phyloP scores from a whole-genome alignment of 1,284 basidiomycete genomes.

The Apiotrichum gamsii region DNA sequence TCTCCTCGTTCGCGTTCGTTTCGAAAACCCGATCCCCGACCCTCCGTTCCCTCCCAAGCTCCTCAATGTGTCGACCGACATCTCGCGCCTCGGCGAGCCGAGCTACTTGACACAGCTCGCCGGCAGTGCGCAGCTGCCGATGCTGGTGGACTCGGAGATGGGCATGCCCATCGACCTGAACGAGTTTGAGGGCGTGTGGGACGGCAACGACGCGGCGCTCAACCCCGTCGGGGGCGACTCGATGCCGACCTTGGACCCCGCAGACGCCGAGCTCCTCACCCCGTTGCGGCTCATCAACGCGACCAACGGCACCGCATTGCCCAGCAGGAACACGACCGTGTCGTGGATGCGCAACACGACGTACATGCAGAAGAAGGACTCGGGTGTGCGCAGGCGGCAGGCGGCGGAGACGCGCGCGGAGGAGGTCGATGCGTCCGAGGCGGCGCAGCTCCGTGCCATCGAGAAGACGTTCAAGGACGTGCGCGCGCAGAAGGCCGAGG shows the following conservation, averaged over 20 bases:
- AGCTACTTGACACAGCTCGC: constrained; percentile 75
- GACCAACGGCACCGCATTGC: constrained; percentile 12
- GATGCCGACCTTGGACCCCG: constrained; percentile 30
- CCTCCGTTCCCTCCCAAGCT: constrained; percentile 93
- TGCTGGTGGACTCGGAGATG: constrained; percentile 89
- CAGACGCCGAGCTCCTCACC: constrained; percentile 33
- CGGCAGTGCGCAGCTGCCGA: constrained; percentile 71
- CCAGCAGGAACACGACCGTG: constrained; percentile 52
- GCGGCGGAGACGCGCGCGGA: constrained; percentile 41
- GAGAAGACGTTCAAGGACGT: constrained; percentile 69
- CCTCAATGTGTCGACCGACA: constrained; percentile 76
- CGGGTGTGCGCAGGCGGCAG: constrained; percentile 18
- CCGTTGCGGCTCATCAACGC: constrained; percentile 21
- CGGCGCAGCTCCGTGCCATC: constrained; percentile 73
- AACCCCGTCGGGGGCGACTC: constrained; percentile 70
- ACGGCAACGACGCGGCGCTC: constrained; percentile 62
- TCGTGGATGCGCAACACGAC: constrained; percentile 85
- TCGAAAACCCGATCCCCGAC: constrained; percentile 82
- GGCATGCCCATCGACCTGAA: constrained; percentile 89
- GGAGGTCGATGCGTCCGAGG: constrained; percentile 65
- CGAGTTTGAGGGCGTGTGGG: constrained; percentile 73
- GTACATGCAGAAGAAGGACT: constrained; percentile 59
- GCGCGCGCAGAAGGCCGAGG: constrained; percentile 54
- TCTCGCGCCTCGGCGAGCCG: constrained; percentile 70
- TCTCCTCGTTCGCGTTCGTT: constrained; percentile 82